A percentile compares a stretch with the other conserved stretches of the same genome.
phyloP scores from a whole-genome alignment of 2,329 filamentous ascomycete genomes.

The Dactylella cylindrospora region DNA sequence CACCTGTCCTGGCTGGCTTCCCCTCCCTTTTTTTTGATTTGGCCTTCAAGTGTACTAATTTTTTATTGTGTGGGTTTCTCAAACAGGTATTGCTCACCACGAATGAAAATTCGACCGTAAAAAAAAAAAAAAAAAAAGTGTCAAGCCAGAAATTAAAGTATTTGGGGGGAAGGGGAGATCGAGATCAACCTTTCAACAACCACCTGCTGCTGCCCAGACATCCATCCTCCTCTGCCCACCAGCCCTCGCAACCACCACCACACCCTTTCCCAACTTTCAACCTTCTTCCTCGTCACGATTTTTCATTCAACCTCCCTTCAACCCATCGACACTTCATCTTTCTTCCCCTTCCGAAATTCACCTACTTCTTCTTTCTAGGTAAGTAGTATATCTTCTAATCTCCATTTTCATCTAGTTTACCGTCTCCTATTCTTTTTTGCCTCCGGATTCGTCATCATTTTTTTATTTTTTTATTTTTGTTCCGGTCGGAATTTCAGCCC shows the following conservation, averaged over 20 bases:
- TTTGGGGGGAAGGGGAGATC: not conserved
- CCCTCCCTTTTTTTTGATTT: constrained; percentile 9
- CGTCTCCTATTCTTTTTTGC: constrained; percentile 1
- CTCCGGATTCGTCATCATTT: not conserved
- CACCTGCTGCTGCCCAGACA: not conserved
- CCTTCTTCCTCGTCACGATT: constrained; percentile 29
- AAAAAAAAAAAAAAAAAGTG: not conserved
- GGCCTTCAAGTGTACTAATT: not conserved
- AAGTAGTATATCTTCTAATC: constrained; percentile 1
- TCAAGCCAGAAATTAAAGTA: not conserved
- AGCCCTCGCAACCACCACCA: not conserved
- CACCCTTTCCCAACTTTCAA: constrained; percentile 6
- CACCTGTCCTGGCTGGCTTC: constrained; percentile 7
- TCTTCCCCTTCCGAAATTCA: constrained; percentile 2
- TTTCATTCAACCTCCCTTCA: constrained; percentile 12
- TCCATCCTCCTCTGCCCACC: no score
- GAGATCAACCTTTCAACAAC: not conserved
- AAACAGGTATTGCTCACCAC: not conserved
- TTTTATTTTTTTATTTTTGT: constrained; percentile 10
- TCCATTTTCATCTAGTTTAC: not conserved
- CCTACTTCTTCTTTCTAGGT: constrained; percentile 16
- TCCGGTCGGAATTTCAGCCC: constrained; percentile 39
- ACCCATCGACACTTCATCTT: constrained; percentile 1
- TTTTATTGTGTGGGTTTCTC: constrained; percentile 1
- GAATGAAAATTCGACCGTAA: not conserved